Evolutionary conservation across 257 asterid species (phyloP).

Genomic region (Nicotiana obtusifolia): DNA sequence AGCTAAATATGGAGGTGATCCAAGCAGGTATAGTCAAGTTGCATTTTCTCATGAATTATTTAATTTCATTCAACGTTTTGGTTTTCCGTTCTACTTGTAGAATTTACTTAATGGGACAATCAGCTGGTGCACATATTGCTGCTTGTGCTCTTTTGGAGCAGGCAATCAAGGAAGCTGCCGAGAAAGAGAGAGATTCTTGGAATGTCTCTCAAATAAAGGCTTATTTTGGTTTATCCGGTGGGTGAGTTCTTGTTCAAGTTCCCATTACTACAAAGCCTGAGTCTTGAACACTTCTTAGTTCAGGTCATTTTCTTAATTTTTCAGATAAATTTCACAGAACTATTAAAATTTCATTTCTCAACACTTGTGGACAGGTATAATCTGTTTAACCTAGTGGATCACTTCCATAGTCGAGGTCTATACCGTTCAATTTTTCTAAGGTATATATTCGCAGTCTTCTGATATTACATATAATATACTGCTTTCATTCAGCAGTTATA

Average conservation of each 20-base stretch:
- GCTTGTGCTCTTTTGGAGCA: slow-evolving; percentile 83
- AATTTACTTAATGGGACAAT: slow-evolving; percentile 88
- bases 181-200: slow-evolving; percentile 65
- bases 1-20: slow-evolving; percentile 95
- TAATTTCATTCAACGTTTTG: not conserved
- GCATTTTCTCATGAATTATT: not conserved
- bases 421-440: slow-evolving; percentile 68
- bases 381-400: slow-evolving; percentile 57
- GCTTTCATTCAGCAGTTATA: not conserved
- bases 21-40: slow-evolving; percentile 54
- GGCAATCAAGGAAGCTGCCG: slow-evolving; percentile 71
- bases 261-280: not conserved
- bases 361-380: slow-evolving; percentile 54
- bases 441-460: slow-evolving; percentile 21
- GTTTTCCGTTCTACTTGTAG: slow-evolving; percentile 23
- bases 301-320: not conserved
- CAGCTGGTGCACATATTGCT: slow-evolving; percentile 94
- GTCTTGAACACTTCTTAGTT: not conserved
- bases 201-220: slow-evolving; percentile 74
- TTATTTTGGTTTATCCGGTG: slow-evolving; percentile 92
- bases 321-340: not conserved
- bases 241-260: slow-evolving; percentile 38
- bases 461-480: no score
- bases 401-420: slow-evolving; percentile 70
- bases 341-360: not conserved